Conservation (phyloP, 352 stramenopile genomes). For the Pythium plurisporium region DNA sequence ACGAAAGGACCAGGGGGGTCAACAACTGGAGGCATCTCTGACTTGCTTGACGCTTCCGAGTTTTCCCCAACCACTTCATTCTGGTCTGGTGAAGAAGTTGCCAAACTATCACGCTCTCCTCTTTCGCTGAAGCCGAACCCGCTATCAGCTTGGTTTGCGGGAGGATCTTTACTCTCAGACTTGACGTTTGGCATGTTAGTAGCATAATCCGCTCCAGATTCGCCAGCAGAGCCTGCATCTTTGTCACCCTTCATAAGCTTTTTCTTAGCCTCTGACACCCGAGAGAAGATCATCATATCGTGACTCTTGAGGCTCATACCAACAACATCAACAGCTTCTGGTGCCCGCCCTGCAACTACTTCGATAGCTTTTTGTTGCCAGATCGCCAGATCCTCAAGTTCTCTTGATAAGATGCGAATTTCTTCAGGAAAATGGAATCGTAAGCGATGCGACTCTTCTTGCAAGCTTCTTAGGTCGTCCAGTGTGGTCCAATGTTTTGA, state of each 20-base stretch:
- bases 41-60: not conserved
- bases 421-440: slow-evolving; percentile 78
- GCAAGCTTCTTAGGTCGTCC: slow-evolving; percentile 46
- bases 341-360: slow-evolving; percentile 37
- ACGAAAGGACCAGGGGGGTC: slow-evolving; percentile 4
- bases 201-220: not conserved
- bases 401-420: slow-evolving; percentile 62
- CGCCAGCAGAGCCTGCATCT: not conserved
- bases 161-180: too few species aligned
- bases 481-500: slow-evolving; percentile 57
- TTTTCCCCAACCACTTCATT: not conserved
- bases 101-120: not conserved
- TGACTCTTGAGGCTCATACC: slow-evolving; percentile 50
- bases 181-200: not conserved
- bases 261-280: slow-evolving; percentile 20
- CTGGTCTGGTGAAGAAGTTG: not conserved
- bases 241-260: slow-evolving; percentile 6
- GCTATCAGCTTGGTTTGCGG: not conserved
- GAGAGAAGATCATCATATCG: slow-evolving; percentile 57
- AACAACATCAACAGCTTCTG: slow-evolving; percentile 32
- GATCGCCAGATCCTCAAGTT: slow-evolving; percentile 54
- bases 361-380: slow-evolving; percentile 67
- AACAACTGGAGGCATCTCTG: not conserved
- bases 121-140: too few species aligned
- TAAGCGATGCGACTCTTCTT: slow-evolving; percentile 51